Conservation (phyloP, 176 grass and related monocot species). For the Ensete ventricosum region DNA sequence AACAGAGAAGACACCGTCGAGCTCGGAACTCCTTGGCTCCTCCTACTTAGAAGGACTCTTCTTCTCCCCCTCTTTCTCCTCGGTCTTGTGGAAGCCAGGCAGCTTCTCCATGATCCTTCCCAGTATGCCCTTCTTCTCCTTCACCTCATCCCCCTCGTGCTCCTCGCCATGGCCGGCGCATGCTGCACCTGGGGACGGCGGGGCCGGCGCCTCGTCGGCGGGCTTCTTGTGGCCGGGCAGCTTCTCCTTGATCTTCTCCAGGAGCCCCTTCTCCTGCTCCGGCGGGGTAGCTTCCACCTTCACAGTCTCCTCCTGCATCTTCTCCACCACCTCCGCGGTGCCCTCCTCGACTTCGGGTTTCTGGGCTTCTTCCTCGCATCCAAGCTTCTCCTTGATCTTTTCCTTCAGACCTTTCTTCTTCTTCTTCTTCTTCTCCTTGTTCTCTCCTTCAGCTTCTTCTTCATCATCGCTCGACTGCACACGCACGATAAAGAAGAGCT, state of each 20-base stretch:
- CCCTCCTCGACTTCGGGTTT: constrained; percentile 10
- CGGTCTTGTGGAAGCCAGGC: constrained; percentile 58
- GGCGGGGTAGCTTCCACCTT: constrained; percentile 24
- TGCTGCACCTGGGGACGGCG: not conserved
- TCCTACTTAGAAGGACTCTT: not conserved
- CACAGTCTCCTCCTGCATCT: constrained; percentile 29
- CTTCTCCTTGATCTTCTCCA: constrained; percentile 99
- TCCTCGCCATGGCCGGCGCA: constrained; percentile 21
- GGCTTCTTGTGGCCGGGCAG: constrained; percentile 72
- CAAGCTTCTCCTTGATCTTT: constrained; percentile 79
- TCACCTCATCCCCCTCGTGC: constrained; percentile 35
- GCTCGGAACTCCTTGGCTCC: too few species aligned
- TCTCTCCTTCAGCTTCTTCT: constrained; percentile 56
- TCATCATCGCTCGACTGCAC: constrained; percentile 74
- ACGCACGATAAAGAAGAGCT: too few species aligned
- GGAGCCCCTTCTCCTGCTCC: constrained; percentile 74
- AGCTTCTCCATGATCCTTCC: constrained; percentile 99
- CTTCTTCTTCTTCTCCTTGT: constrained; percentile 52
- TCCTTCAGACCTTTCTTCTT: constrained; percentile 95
- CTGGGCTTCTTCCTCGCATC: constrained; percentile 28
- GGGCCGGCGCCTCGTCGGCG: constrained; percentile 17
- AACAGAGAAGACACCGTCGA: too few species aligned
- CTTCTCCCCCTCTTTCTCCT: constrained; percentile 39
- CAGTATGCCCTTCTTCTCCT: constrained; percentile 87
- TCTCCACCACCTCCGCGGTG: constrained; percentile 45